Evolutionary conservation across 148 eudicot genomes (phyloP), one percentile per base, ranked within the genome.

Genomic region (Nepenthes gracilis): DNA sequence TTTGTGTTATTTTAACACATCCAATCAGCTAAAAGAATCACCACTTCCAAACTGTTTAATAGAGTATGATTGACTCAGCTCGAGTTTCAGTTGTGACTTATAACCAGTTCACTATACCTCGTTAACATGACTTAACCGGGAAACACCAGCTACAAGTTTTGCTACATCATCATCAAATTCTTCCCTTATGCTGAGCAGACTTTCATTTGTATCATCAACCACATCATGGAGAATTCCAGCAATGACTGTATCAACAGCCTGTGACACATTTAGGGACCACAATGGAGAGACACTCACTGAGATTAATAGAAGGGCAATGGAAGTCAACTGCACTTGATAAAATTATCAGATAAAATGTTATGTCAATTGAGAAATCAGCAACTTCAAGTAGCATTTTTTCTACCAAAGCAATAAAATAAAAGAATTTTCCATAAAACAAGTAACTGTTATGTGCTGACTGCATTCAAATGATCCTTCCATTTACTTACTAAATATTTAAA

Each of bases 141-240:
- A 91, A 71, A 91, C 97, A 67, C 90, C 96, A 78, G 97, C 84
- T 34, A 91, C 97, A 75, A 91, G 63, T 64, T 78, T 78, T 64
- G 90, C 84, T 51, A 91, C 87, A 69, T 87, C 97, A 70, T 75
- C 72, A 64, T 81, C 96, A 74, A 91, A 91, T 66, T 63, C 83
- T 57, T 73, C 75, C 72, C 80, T 76, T 59, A 91, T 75, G 70
- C 67, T 76, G 58, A 53, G 63, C 66, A 85, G 73, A 68, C 72
- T 68, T 68, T 81, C 86, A 75, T 66, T 60, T n/a, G 97, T 87
- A 77, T 91, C 97, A 75, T 91, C 97, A 71, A 87, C 67, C 48
- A 91, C 87, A 57, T 91, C 97, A 75, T 91, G 97, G 51, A 91
- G 96, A 77, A 91, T 87, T 59, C 96, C 97, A 58, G 97, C 88